A percentile compares a stretch with the other conserved stretches of the same genome.
Conservation (phyloP, 2,329 filamentous ascomycete genomes). For the Ilyonectria destructans region DNA sequence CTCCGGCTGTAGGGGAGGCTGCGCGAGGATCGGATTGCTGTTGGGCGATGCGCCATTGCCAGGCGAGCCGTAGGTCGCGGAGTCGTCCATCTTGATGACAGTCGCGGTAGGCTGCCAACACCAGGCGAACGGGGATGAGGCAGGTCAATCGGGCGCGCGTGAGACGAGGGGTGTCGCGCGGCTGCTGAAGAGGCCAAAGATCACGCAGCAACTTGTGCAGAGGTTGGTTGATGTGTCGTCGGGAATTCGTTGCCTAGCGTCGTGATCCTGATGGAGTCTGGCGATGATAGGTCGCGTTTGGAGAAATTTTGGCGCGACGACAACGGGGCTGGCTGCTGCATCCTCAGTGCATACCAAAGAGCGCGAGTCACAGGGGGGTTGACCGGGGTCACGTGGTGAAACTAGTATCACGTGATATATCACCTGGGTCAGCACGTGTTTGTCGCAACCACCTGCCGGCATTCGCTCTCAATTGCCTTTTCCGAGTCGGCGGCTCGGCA, state of each 20-base stretch:
- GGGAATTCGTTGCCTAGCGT: slow-evolving; percentile 42
- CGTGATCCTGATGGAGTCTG: slow-evolving; percentile 50
- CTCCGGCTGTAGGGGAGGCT: slow-evolving; percentile 68
- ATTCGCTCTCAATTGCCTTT: slow-evolving; percentile 31
- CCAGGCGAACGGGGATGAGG: slow-evolving; percentile 29
- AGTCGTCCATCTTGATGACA: slow-evolving; percentile 70
- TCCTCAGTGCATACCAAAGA: slow-evolving; percentile 21
- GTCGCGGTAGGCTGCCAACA: slow-evolving; percentile 35
- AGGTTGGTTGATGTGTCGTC: slow-evolving; percentile 30
- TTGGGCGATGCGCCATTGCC: slow-evolving; percentile 70
- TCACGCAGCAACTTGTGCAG: slow-evolving; percentile 27
- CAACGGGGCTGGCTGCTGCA: slow-evolving; percentile 37
- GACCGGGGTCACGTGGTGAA: neutral
- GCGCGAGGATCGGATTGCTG: slow-evolving; percentile 71
- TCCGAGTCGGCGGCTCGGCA: slow-evolving; percentile 44
- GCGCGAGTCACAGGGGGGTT: slow-evolving; percentile 10
- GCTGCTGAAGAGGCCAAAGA: slow-evolving; percentile 13
- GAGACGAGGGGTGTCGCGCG: slow-evolving; percentile 30
- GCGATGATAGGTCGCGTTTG: slow-evolving; percentile 52
- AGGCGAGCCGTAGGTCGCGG: slow-evolving; percentile 72
- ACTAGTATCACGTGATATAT: slow-evolving; percentile 17
- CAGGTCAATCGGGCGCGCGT: slow-evolving; percentile 38
- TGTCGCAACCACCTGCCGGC: neutral
- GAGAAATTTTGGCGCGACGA: slow-evolving; percentile 60
- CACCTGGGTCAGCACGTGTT: neutral